phyloP scores from a whole-genome alignment of 176 grass and related monocot genomes.

The Alloteropsis semialata region DNA sequence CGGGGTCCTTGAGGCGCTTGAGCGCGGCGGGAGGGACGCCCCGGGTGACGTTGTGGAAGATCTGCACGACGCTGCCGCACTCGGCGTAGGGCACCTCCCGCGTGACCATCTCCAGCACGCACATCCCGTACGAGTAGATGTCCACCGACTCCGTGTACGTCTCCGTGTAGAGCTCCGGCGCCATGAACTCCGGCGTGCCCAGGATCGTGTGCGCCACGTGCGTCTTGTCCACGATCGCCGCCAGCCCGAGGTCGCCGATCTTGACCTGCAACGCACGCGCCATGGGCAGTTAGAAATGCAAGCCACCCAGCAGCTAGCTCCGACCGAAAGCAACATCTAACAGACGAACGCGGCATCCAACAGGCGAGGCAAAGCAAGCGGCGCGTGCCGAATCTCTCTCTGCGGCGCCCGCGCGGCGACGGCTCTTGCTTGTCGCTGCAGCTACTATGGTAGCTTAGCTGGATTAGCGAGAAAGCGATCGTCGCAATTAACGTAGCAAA shows the following conservation, averaged over 20 bases:
- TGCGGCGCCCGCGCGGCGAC: background rate
- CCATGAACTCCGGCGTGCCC: slow-evolving; percentile 98
- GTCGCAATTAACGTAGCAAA: background rate
- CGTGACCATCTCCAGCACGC: slow-evolving; percentile 97
- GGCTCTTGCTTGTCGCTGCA: background rate
- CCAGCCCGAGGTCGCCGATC: slow-evolving; percentile 93
- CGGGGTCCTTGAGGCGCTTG: slow-evolving; percentile 58
- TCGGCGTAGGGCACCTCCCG: slow-evolving; percentile 88
- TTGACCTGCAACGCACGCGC: slow-evolving; percentile 50
- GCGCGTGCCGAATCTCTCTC: slow-evolving; percentile 28
- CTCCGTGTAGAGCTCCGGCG: slow-evolving; percentile 94
- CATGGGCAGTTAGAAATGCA: too few species aligned
- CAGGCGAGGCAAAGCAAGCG: too few species aligned
- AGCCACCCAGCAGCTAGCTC: too few species aligned
- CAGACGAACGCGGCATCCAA: too few species aligned
- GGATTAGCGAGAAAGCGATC: background rate
- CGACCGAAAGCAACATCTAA: slow-evolving; percentile 24
- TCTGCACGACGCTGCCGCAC: slow-evolving; percentile 75
- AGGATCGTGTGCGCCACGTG: slow-evolving; percentile 84
- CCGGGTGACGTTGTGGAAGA: slow-evolving; percentile 63
- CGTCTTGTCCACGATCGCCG: slow-evolving; percentile 77
- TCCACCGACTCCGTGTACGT: slow-evolving; percentile 94
- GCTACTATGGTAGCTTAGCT: background rate
- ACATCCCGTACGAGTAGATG: slow-evolving; percentile 96
- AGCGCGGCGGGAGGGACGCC: slow-evolving; percentile 54